Base-by-base conservation (phyloP, 139 green algal species). In the Yamagishiella unicocca region DNA sequence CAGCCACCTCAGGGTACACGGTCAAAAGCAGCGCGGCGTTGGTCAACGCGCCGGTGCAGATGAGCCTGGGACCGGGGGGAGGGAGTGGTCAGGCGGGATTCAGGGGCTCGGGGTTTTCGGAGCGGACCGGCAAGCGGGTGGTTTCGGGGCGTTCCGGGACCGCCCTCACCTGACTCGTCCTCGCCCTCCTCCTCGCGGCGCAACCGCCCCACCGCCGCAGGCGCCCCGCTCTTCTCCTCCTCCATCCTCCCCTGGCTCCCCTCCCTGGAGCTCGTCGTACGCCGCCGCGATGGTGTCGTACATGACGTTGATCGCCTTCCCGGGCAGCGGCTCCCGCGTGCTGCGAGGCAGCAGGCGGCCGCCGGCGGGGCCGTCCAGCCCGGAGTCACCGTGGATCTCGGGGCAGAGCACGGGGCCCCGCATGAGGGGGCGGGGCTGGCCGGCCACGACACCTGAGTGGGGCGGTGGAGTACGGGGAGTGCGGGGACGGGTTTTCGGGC, bases 311-410 rank as follows among this genome's bases (percentile, higher is more conserved):
- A 79, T 45, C 2, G 61, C 53, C 81, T 68, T 50, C 17, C 45
- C 78, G 2, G 38, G 29, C 71, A 85, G 67, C 42, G 84, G 74
- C 68, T 83, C 55, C 7, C 84, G 61, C 12, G 10, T 1, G 71
- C 90, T 90, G 70, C 85, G 75, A 1, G 92, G 92, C 45, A 95
- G 90, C 79, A 94, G 70, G 0, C 73, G 84, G 21, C 89, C 92
- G 12, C 93, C 93, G 2, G 45, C 25, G 21, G 83, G 88, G 4
- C 88, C 84, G 84, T 93, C 93, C 33, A 93, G 87, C 8, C 97
- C 98, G 12, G 85, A 94, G 8, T 97, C 91, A 2, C 98, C 98
- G 76, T 99, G 98, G 27, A 99, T 99, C 83, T 99, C 96, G 31
- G 97, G 91, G 83, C 97, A 99, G 2, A 93, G 72, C 66, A 95